A percentile compares a stretch with the other conserved stretches of the same genome.
Conservation (phyloP, 768 basidiomycete genomes). For the Lentinula raphanica region DNA sequence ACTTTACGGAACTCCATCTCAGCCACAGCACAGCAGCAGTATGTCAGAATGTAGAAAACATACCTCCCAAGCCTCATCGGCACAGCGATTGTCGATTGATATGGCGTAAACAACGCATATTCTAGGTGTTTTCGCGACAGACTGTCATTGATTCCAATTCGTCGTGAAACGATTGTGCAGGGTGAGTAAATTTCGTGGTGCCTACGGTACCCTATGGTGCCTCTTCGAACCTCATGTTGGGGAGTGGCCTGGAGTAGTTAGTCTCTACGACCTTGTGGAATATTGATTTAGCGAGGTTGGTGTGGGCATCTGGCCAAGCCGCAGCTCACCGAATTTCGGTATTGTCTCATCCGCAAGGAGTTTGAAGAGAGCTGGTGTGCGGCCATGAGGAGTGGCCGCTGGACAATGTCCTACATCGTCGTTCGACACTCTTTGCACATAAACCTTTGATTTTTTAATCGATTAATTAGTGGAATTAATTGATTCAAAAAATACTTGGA, state of each 20-base stretch:
- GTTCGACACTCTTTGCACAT: too few relatives aligned
- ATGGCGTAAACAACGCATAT: background rate
- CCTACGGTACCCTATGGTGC: background rate
- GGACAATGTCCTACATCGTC: too few relatives aligned
- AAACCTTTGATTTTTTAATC: too few relatives aligned
- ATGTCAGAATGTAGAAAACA: background rate
- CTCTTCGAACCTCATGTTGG: background rate
- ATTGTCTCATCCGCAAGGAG: too few relatives aligned
- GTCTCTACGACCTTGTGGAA: background rate
- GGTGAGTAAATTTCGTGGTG: background rate
- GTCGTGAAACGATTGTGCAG: background rate
- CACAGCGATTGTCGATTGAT: background rate
- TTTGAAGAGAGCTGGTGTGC: too few relatives aligned
- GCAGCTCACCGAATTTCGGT: too few relatives aligned
- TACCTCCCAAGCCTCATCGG: background rate
- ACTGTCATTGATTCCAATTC: background rate
- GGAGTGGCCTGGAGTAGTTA: background rate
- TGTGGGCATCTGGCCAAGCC: background rate
- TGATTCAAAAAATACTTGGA: background rate
- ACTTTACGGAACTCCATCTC: too few relatives aligned
- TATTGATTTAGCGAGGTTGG: background rate
- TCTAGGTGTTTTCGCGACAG: too few relatives aligned
- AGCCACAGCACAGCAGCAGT: too few relatives aligned
- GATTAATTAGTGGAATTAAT: background rate
- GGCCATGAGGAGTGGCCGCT: too few relatives aligned